phyloP scores from a whole-genome alignment of 768 basidiomycete genomes.

The Cystobasidiopsis lactophilus region DNA sequence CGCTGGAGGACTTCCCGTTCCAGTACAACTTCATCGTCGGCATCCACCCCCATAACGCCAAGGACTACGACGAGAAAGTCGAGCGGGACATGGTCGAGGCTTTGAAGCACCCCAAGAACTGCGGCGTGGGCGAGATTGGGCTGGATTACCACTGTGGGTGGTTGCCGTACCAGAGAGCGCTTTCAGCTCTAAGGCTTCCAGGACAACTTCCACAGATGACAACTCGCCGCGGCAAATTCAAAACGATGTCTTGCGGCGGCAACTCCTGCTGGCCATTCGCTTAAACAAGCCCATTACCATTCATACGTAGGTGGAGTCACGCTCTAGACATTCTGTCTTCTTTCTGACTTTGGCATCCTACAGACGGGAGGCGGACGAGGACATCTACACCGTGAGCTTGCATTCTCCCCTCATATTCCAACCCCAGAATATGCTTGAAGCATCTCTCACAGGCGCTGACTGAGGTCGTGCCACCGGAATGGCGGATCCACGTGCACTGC shows the following conservation, averaged over 20 bases:
- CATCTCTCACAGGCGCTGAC: too few relatives aligned
- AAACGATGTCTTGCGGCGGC: conserved; percentile 41
- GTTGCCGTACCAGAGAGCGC: too few relatives aligned
- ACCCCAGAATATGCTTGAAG: too few relatives aligned
- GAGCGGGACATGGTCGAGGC: conserved; percentile 43
- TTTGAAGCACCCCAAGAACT: conserved; percentile 20
- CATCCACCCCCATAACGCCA: conserved; percentile 38
- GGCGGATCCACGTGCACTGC: conserved; percentile 70
- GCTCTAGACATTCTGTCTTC: neutral
- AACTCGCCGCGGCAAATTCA: conserved; percentile 50
- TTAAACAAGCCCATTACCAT: conserved; percentile 60
- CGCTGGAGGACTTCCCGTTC: conserved; percentile 40
- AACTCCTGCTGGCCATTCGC: conserved; percentile 44
- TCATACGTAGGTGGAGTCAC: conserved; percentile 33
- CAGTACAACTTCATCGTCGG: conserved; percentile 10
- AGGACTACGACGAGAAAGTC: conserved; percentile 40
- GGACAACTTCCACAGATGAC: conserved; percentile 28
- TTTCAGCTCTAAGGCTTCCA: too few relatives aligned
- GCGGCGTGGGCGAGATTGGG: conserved; percentile 52
- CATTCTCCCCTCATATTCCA: too few relatives aligned
- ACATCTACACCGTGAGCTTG: conserved; percentile 55
- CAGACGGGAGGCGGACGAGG: conserved; percentile 45
- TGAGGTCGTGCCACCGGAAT: conserved; percentile 46
- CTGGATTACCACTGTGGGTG: conserved; percentile 9
- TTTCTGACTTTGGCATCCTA: neutral